phyloP scores from a whole-genome alignment of 306 rosid species.

The Oxytropis ochrocephala region DNA sequence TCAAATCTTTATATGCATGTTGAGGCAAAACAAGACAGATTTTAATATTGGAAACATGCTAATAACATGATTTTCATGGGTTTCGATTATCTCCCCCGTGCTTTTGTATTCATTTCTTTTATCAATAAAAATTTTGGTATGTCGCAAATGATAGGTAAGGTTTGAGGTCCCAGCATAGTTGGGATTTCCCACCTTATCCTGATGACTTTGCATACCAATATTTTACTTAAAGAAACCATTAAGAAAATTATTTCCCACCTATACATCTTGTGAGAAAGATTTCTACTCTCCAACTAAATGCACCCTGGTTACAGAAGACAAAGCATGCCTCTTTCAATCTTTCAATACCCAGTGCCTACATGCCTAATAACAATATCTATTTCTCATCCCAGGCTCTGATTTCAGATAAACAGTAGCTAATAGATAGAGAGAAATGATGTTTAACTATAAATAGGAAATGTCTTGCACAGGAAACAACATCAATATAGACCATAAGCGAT shows the following conservation, averaged over 20 bases:
- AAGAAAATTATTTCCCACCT: background rate
- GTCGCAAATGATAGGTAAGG: too few relatives aligned
- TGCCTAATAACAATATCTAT: background rate
- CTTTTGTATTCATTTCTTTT: too few relatives aligned
- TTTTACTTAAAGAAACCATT: too few relatives aligned
- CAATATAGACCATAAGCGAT: background rate
- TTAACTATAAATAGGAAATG: background rate
- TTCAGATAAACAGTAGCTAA: background rate
- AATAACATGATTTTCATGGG: background rate
- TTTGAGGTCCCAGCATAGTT: too few relatives aligned
- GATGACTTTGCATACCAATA: too few relatives aligned
- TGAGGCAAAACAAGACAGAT: conserved; percentile 8
- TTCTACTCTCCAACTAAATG: background rate
- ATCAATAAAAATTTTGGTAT: too few relatives aligned
- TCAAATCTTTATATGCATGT: conserved; percentile 1
- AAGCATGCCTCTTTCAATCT: background rate
- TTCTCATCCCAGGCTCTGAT: background rate
- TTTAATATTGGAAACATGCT: background rate
- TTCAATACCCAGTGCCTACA: background rate
- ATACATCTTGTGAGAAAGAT: background rate
- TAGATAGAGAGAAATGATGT: background rate
- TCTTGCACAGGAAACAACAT: background rate
- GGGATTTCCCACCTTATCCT: too few relatives aligned
- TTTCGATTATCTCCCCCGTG: too few relatives aligned
- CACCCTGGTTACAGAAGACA: conserved; percentile 7